Percentiles rank a stretch among this genome's conserved stretches.
These are phyloP conservation scores for Bryum argenteum DNA, from an alignment of 225 moss, liverwort and hornwort species.

Conservation along the genomic window DNA sequence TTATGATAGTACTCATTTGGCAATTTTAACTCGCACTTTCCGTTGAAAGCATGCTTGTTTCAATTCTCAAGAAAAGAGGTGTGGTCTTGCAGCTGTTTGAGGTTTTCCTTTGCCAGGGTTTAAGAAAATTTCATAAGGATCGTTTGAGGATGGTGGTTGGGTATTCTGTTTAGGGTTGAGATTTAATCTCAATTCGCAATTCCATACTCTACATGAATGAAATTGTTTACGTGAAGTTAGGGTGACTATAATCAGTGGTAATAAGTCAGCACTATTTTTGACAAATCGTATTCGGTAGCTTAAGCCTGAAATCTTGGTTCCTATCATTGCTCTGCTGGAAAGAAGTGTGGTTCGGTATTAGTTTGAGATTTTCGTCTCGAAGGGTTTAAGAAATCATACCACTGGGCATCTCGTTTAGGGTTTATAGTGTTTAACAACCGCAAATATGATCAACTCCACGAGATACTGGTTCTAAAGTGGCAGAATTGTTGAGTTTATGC, in stretches of 20 bases:
- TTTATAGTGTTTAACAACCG: slow-evolving; percentile 2
- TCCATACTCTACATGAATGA: neutral
- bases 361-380: neutral
- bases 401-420: slow-evolving; percentile 9
- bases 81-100: neutral
- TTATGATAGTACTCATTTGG: neutral
- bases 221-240: slow-evolving; percentile 8
- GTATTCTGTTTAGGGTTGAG: slow-evolving; percentile 15
- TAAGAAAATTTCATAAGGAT: slow-evolving; percentile 23
- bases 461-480: neutral
- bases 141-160: neutral
- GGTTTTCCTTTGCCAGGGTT: slow-evolving; percentile 23
- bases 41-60: neutral
- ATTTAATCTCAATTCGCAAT: neutral
- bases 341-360: neutral
- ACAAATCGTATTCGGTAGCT: neutral
- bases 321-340: neutral
- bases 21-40: slow-evolving; percentile 18
- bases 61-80: neutral
- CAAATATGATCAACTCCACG: neutral
- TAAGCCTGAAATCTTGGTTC: neutral
- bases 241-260: neutral
- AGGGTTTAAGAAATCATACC: slow-evolving; percentile 35
- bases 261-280: slow-evolving; percentile 1
- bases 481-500: neutral